Percentiles rank a stretch among this genome's conserved stretches.
Conservation (phyloP, 1,284 basidiomycete genomes). For the Melampsora americana region DNA sequence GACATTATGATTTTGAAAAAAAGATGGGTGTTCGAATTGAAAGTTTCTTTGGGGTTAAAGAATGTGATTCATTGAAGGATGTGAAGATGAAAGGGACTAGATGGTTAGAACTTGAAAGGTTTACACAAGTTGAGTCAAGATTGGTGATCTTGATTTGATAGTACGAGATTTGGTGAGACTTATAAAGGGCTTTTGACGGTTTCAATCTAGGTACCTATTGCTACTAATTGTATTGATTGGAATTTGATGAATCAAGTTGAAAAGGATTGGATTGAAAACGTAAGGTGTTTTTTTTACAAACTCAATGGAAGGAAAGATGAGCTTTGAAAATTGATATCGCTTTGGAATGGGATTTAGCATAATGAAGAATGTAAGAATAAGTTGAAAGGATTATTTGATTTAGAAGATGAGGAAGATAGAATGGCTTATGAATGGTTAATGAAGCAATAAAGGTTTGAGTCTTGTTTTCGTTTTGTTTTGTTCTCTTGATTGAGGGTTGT, state of each 20-base stretch:
- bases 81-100: neutral
- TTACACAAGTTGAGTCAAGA: slow-evolving; percentile 4
- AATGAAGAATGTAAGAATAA: slow-evolving; percentile 1
- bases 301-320: neutral
- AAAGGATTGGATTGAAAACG: neutral
- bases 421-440: neutral
- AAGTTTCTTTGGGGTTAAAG: slow-evolving; percentile 8
- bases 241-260: neutral
- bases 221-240: slow-evolving; percentile 6
- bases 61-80: neutral
- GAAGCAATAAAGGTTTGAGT: neutral
- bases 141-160: neutral
- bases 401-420: neutral
- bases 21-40: neutral
- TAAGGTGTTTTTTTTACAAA: neutral
- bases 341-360: neutral
- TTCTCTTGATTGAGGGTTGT: too few relatives aligned
- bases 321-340: neutral
- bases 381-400: neutral
- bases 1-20: slow-evolving; percentile 8
- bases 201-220: neutral
- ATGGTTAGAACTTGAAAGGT: neutral
- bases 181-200: neutral
- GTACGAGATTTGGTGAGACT: neutral
- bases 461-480: too few relatives aligned